Percentiles rank a stretch among this genome's conserved stretches.
phyloP scores from a whole-genome alignment of 1,284 basidiomycete genomes.

The Coniferiporia sulphurascens region DNA sequence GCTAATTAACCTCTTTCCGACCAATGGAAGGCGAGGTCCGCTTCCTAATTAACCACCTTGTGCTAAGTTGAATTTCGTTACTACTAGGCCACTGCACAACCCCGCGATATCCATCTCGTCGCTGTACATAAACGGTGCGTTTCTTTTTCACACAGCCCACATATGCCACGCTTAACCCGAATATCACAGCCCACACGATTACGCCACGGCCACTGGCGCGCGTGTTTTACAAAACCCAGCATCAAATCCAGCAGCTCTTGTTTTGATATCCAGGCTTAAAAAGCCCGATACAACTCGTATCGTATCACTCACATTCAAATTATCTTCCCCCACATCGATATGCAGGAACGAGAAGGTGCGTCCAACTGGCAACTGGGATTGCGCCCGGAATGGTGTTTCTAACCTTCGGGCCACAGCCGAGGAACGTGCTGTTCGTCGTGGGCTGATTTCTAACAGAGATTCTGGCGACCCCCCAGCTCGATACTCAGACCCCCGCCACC shows the following conservation, averaged over 20 bases:
- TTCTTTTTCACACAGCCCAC: not conserved
- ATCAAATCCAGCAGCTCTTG: not conserved
- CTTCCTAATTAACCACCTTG: too few relatives aligned
- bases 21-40: too few relatives aligned
- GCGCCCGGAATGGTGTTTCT: not conserved
- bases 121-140: not conserved
- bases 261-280: not conserved
- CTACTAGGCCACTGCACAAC: too few relatives aligned
- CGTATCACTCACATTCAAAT: too few relatives aligned
- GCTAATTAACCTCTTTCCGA: too few relatives aligned
- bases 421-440: constrained; percentile 14
- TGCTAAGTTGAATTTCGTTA: too few relatives aligned
- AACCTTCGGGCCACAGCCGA: not conserved
- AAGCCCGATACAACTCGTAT: too few relatives aligned
- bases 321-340: not conserved
- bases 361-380: not conserved
- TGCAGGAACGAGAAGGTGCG: constrained; percentile 15
- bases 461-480: constrained; percentile 13
- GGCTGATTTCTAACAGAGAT: constrained; percentile 15
- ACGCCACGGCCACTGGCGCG: too few relatives aligned
- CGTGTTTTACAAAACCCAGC: too few relatives aligned
- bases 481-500: constrained; percentile 12
- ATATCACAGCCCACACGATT: too few relatives aligned
- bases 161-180: not conserved
- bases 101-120: not conserved